phyloP scores from a whole-genome alignment of 2,329 filamentous ascomycete species.

The Ophiocordyceps australis region DNA sequence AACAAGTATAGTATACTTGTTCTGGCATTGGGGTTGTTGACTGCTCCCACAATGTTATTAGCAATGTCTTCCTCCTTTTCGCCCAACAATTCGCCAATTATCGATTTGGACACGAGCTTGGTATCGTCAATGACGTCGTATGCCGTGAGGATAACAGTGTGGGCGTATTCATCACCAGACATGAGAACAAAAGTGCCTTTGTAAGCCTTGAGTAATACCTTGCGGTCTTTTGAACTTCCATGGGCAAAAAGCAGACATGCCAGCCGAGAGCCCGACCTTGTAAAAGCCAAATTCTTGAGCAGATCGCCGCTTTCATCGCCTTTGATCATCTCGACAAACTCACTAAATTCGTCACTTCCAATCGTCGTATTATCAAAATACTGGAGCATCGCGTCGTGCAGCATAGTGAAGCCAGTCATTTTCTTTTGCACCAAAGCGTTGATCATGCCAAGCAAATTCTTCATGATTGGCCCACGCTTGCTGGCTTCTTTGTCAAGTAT shows the following conservation, averaged over 20 bases:
- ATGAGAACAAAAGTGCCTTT: slow-evolving; percentile 79
- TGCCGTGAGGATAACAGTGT: slow-evolving; percentile 66
- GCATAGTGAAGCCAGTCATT: slow-evolving; percentile 89
- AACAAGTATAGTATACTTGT: slow-evolving; percentile 68
- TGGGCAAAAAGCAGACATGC: slow-evolving; percentile 70
- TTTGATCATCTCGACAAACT: slow-evolving; percentile 82
- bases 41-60: slow-evolving; percentile 45
- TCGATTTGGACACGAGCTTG: slow-evolving; percentile 66
- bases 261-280: slow-evolving; percentile 67
- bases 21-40: slow-evolving; percentile 46
- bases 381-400: slow-evolving; percentile 96
- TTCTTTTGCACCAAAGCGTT: slow-evolving; percentile 92
- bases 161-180: slow-evolving; percentile 62
- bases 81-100: slow-evolving; percentile 73
- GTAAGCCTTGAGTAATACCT: slow-evolving; percentile 72
- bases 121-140: slow-evolving; percentile 93
- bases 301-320: slow-evolving; percentile 82
- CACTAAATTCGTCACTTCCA: slow-evolving; percentile 64
- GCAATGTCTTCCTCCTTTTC: slow-evolving; percentile 44
- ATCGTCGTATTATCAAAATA: slow-evolving; percentile 71
- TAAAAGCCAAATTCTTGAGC: slow-evolving; percentile 92
- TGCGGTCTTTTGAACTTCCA: slow-evolving; percentile 81
- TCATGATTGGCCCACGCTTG: slow-evolving; percentile 77
- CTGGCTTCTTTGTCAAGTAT: slow-evolving; percentile 66
- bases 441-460: slow-evolving; percentile 68